Percentiles rank a stretch among this genome's conserved stretches.
phyloP scores from a whole-genome alignment of 1,284 basidiomycete genomes.

The Thelephora terrestris region DNA sequence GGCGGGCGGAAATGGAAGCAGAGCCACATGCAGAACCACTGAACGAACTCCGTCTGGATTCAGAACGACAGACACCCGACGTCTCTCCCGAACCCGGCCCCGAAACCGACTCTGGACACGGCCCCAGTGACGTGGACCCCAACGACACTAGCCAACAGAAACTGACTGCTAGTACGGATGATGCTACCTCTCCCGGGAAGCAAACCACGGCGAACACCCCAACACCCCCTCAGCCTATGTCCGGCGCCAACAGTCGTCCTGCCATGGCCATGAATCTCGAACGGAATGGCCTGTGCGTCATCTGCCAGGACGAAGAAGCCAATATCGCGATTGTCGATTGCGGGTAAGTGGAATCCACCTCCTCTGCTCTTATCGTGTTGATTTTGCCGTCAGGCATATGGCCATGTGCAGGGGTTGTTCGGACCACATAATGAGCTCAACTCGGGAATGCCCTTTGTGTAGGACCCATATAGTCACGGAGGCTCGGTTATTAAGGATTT shows the following conservation, averaged over 20 bases:
- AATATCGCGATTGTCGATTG: constrained; percentile 90
- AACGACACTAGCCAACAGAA: too few species aligned
- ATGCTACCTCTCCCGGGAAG: not conserved
- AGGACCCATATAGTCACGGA: constrained; percentile 79
- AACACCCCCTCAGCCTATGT: constrained; percentile 21
- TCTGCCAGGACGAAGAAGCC: constrained; percentile 87
- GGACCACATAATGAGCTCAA: constrained; percentile 71
- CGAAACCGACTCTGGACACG: not conserved
- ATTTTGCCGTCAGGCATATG: constrained; percentile 48
- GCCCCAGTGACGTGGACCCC: too few species aligned
- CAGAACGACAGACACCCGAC: constrained; percentile 7
- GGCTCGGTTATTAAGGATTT: constrained; percentile 70
- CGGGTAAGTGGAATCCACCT: constrained; percentile 45
- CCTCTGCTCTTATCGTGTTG: not conserved
- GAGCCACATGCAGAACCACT: constrained; percentile 5
- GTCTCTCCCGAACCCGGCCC: not conserved
- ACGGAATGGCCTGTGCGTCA: constrained; percentile 70
- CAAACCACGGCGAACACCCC: constrained; percentile 11
- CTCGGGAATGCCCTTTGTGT: constrained; percentile 78
- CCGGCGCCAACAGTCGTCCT: constrained; percentile 11
- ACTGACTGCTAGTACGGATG: not conserved
- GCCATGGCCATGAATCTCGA: constrained; percentile 36
- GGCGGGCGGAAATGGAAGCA: constrained; percentile 29
- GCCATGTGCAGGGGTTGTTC: constrained; percentile 79
- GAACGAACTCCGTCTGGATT: constrained; percentile 18